Evolutionary conservation across 805 yeast genomes (phyloP), one percentile per base, ranked within the genome.

Genomic region (Starmerella bacillaris): DNA sequence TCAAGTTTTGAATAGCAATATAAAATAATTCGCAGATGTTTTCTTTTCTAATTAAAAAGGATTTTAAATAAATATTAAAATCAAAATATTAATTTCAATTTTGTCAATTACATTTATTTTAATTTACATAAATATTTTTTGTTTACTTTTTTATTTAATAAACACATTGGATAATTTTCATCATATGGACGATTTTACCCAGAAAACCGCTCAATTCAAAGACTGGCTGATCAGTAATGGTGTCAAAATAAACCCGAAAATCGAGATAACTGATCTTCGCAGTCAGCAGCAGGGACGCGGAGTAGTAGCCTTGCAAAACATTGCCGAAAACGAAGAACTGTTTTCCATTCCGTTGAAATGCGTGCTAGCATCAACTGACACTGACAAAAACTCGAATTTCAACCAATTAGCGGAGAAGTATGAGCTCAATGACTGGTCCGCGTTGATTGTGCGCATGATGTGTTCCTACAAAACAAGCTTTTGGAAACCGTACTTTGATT

Each of bases 401-500:
- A 41, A 33, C 22, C 33, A 37, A 22, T 42, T 57, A 3, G 49
- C 48, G 12, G 48, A 43, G 30, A 37, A 48, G 19, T 34, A 39
- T 15, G 46, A 45, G 12, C 48, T 74, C 31, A 55, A 58, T 33
- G 76, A 73, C 31, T 86, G 96, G 96, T 77, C 78, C 37, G 70
- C 76, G 1, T 58, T 89, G 39, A 74, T 84, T 29, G 50, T 80
- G 27, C 64, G 74, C 14, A 60, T 86, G 43, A 57, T 74, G 33
- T 74, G 71, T 46, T 92, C 78, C 46, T 51, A 65, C 34, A 57
- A 60, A 28, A 56, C 54, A 1, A 68, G 79, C 27, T 58, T 55
- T 21, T 86, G 94, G 92, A 53, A 51, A 35, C 64, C 71, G 1
- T 86, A 86, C 53, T 70, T 83, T 38, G 58, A 68, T 16, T 69